Evolutionary conservation across 176 grass and related monocot species (phyloP), one percentile per base, ranked within the genome.

Genomic region (Bolboschoenus planiculmis): DNA sequence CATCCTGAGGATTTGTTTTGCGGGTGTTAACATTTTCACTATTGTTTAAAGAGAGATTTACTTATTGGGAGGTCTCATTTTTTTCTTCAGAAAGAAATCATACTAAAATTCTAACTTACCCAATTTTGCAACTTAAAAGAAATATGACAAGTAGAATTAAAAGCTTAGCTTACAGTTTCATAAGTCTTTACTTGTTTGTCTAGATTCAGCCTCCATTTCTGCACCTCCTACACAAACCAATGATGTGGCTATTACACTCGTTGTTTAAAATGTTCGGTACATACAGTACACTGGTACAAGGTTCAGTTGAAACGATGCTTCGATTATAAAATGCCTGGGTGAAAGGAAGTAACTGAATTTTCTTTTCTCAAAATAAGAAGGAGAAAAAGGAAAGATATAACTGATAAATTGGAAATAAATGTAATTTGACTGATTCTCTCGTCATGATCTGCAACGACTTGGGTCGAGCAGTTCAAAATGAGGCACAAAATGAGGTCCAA

Each of bases 151-250:
- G 42, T 79, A 65, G 34, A 33, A 63, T 16, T 11, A 80, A 80
- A 18, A 67, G 75, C 24, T 61, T 39, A 56, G 23, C 42, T 86
- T 60, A 86, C 84, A 64, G 50, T 55, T 54, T 70, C 68, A 77
- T 85, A 75, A 7, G 72, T 79, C 62, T 86, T 91, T 67, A 85
- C 90, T 89, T 95, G 86, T n/a, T 56, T 47, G 57, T 95, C 84
- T 13, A 92, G 18, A 34, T 85, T 87, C 58, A 60, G 83, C 34
- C 84, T 87, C 93, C 90, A 95, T 46, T 81, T 89, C 15, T 95
- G 90, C 43, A 92, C 85, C 62, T 92, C 93, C 93, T 95, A 88
- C 87, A 90, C 13, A 54, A 57, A 60, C 26, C 20, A 50, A 76
- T 76, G 13, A 51, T 8, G 14, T 20, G 23, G 4, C 46, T 30